Evolutionary conservation across 2,329 filamentous ascomycete genomes (phyloP).

Genomic region (Neofusicoccum cordaticola): DNA sequence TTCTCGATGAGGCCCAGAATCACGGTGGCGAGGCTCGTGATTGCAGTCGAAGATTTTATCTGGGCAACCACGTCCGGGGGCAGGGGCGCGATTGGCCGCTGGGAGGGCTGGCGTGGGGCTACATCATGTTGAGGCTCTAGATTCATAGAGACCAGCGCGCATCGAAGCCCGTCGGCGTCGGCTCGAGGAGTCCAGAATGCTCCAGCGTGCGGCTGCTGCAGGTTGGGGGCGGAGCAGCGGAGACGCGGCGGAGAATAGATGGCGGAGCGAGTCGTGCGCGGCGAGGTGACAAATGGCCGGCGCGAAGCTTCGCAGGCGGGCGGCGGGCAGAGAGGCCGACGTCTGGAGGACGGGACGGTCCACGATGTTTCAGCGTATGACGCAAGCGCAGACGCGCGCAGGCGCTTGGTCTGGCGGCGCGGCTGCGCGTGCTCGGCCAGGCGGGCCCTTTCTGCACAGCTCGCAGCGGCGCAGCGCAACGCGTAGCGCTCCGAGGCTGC

Average conservation of each 20-base stretch:
- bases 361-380: not conserved
- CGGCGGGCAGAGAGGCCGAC: not conserved
- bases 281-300: not conserved
- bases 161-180: not conserved
- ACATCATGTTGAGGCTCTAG: conserved; percentile 8
- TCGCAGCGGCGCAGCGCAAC: conserved; percentile 1
- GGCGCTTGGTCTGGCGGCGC: not conserved
- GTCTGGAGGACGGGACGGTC: not conserved
- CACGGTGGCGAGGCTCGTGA: conserved; percentile 71
- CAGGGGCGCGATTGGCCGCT: conserved; percentile 59
- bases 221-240: not conserved
- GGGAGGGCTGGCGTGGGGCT: conserved; percentile 1
- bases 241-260: not conserved
- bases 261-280: conserved; percentile 9
- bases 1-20: conserved; percentile 75
- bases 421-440: not conserved
- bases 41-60: conserved; percentile 79
- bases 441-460: not conserved
- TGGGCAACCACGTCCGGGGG: conserved; percentile 70
- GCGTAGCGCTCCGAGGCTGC: not conserved
- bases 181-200: not conserved
- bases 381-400: conserved; percentile 1
- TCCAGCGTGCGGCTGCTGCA: not conserved
- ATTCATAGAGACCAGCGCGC: conserved; percentile 10
- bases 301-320: not conserved